Base-by-base conservation (phyloP, 768 basidiomycete species). In the Tricholoma furcatifolium region DNA sequence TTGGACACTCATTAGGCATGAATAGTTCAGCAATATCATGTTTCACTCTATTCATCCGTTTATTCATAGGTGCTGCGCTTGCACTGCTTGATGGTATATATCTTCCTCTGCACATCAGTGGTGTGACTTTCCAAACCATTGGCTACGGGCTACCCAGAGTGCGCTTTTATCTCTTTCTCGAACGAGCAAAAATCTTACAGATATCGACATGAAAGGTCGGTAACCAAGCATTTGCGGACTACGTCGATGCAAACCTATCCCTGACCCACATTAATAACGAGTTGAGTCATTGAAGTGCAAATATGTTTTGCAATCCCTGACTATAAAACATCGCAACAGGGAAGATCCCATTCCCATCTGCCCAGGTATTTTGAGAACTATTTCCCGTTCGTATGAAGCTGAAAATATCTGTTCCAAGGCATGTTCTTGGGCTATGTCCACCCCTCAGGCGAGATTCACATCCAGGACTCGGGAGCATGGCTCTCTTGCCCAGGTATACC, bases 251-350 rank as follows among this genome's bases (percentile, higher is more conserved):
- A 6, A 61, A 75, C 43, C 11, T 68, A 21, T 49, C 63, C 11
- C 53, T 80, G 47, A 78, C 72, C 0, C 80, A 75, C 52, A 73
- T 84, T 59, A 81, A 76, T 62, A 82, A 84, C 62, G 56, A 62
- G 70, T 66, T 38, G 32, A 23, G 60, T 47, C 14, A 20, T 8
- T 34, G 3, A 9, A 23, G 15, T 40, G 7, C 11, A 11, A 21
- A n/a, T 32, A 6, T 35, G 23, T 1, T 42, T 36, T 7, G n/a
- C 42, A 15, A 4, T 15, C n/a, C 3, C 27, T 52, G 8, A 36
- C 14, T 41, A 14, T 11, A 6, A 12, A 20, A 6, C 15, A 32
- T 46, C 12, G 27, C 47, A 21, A 41, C 43, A 64, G 66, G 44
- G 54, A 64, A 42, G 69, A 71, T 50, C 21, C 58, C 15, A 62